These are phyloP conservation scores for Narthecium ossifragum DNA, from an alignment of 106 monocot species.

Conservation along the genomic window DNA sequence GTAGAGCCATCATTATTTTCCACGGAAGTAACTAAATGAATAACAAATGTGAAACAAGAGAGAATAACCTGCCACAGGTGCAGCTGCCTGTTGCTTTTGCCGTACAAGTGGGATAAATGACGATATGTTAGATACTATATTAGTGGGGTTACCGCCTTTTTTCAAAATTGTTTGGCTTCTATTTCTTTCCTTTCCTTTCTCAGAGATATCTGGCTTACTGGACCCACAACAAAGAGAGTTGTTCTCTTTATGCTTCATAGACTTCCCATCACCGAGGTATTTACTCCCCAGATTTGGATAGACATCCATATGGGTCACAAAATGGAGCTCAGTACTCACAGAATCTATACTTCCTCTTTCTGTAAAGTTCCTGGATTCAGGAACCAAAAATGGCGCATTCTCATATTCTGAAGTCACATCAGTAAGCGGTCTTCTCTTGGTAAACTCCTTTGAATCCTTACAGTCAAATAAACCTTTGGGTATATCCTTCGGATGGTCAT, in stretches of 20 bases:
- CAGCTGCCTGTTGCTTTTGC: conserved; percentile 50
- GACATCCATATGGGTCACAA: not conserved
- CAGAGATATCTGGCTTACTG: conserved; percentile 13
- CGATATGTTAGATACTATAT: conserved; percentile 48
- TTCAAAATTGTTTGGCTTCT: conserved; percentile 7
- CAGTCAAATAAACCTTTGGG: conserved; percentile 7
- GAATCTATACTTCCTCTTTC: conserved; percentile 23
- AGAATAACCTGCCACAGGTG: conserved; percentile 24
- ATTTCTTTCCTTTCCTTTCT: conserved; percentile 12
- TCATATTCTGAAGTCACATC: conserved; percentile 36
- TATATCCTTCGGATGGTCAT: conserved; percentile 7
- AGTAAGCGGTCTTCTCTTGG: conserved; percentile 32
- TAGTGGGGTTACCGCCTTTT: conserved; percentile 32
- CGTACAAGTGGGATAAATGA: conserved; percentile 65
- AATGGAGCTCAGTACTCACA: conserved; percentile 17
- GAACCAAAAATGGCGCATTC: conserved; percentile 22
- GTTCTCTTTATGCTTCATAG: conserved; percentile 19
- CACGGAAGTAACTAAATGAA: not conserved
- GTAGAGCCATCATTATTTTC: not conserved
- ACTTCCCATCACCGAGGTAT: conserved; percentile 4
- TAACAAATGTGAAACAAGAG: not conserved
- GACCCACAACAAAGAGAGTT: conserved; percentile 14
- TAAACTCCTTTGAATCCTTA: conserved; percentile 6
- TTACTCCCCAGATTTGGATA: conserved; percentile 6
- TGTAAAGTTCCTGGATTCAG: conserved; percentile 7